Evolutionary conservation across 441 rosid species (phyloP).

Genomic region (Geranium incanum): DNA sequence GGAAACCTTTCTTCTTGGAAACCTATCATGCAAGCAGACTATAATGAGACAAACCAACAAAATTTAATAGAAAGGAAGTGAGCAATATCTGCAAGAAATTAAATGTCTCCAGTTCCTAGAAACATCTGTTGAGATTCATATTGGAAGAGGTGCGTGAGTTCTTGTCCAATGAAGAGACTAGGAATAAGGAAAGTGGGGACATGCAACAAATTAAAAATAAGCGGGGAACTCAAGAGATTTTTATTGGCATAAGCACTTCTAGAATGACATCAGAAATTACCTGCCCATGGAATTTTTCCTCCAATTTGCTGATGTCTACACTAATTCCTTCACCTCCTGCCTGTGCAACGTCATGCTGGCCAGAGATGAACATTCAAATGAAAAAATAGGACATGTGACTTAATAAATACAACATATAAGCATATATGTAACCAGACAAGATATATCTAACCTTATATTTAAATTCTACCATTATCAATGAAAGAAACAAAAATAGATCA

Average conservation of each 20-base stretch:
- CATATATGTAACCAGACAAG: too few species aligned
- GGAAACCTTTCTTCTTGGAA: slow-evolving; percentile 51
- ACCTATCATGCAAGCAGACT: slow-evolving; percentile 38
- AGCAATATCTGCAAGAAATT: background rate
- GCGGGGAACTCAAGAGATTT: slow-evolving; percentile 6
- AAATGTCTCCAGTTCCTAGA: background rate
- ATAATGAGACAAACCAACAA: slow-evolving; percentile 12
- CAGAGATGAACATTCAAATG: slow-evolving; percentile 25
- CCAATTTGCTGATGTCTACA: slow-evolving; percentile 48
- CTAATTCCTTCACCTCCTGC: slow-evolving; percentile 53
- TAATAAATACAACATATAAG: background rate
- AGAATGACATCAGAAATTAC: slow-evolving; percentile 33
- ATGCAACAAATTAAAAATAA: background rate
- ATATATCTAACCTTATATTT: too few species aligned
- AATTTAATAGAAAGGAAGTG: background rate
- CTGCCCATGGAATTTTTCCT: slow-evolving; percentile 54
- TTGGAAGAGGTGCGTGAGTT: background rate
- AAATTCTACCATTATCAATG: background rate
- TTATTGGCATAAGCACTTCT: slow-evolving; percentile 9
- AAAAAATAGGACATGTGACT: slow-evolving; percentile 10
- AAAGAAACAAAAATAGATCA: slow-evolving; percentile 11
- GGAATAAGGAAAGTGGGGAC: slow-evolving; percentile 14
- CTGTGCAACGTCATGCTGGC: slow-evolving; percentile 45
- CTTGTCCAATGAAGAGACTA: background rate
- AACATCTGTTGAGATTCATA: background rate